Percentiles rank a stretch among this genome's conserved stretches.
These are phyloP conservation scores for Articulospora tetracladia DNA, from an alignment of 495 filamentous ascomycete genomes.

Conservation along the genomic window DNA sequence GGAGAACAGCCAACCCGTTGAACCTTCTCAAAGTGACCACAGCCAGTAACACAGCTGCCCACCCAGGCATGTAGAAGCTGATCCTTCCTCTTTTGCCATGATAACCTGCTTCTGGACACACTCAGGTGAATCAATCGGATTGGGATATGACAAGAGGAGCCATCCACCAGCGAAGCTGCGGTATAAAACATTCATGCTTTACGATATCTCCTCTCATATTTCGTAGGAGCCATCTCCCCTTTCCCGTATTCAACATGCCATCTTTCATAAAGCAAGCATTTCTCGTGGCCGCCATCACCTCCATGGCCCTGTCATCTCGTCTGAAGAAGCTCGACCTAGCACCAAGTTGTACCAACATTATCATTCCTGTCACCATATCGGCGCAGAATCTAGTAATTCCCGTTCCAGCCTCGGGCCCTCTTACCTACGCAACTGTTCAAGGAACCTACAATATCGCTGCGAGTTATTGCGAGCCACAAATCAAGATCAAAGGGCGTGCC, in stretches of 20 bases:
- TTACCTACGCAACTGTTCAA: background rate
- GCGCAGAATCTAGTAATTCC: background rate
- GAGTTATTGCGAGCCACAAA: conserved; percentile 41
- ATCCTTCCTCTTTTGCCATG: too few relatives aligned
- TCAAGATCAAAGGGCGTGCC: background rate
- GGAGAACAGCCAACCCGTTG: too few relatives aligned
- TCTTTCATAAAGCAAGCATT: background rate
- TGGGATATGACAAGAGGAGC: too few relatives aligned
- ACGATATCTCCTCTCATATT: too few relatives aligned
- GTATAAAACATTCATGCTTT: too few relatives aligned
- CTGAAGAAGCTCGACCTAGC: background rate
- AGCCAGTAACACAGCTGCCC: too few relatives aligned
- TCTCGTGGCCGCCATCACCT: background rate
- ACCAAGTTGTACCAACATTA: background rate
- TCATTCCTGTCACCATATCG: background rate
- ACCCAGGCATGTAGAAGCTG: too few relatives aligned
- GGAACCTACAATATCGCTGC: conserved; percentile 44
- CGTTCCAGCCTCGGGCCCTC: background rate
- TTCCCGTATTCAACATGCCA: background rate
- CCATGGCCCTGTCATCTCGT: background rate
- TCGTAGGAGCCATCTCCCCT: background rate
- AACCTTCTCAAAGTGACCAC: too few relatives aligned
- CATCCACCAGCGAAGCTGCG: too few relatives aligned
- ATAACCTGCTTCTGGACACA: too few relatives aligned
- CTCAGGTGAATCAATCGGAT: too few relatives aligned